Evolutionary conservation across 495 filamentous ascomycete species (phyloP), one percentile per base, ranked within the genome.

Genomic region (Rostrohypoxylon terebratum): DNA sequence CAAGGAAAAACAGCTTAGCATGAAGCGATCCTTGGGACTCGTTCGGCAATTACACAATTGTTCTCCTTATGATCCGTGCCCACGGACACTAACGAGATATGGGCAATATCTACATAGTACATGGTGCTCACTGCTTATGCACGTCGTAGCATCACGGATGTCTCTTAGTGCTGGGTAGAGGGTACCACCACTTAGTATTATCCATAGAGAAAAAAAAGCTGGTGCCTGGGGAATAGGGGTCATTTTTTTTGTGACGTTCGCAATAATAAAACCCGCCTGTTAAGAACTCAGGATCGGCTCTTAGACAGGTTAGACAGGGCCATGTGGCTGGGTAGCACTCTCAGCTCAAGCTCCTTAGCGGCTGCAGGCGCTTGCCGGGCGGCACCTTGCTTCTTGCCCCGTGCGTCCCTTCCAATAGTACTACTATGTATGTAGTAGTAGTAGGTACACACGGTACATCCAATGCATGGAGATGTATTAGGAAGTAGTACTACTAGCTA

Each of bases 311-410:
- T 69, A 21, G 63, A 74, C 71, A 74, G 71, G 71, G 71, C 71
- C 71, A 74, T 74, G 71, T 70, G 71, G 71, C 71, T 70, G 66
- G 71, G 71, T 74, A 62, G 71, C 57, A 74, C 71, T 74, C 71
- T 74, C 71, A 74, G 66, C 66, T 74, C 65, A 67, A 74, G 66
- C 71, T 69, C 68, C 67, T 73, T 74, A 67, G 71, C 66, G 66
- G 71, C 66, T 74, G 71, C 71, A 74, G 71, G 70, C 45, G 71
- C 71, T 74, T 74, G 71, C 71, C 71, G 71, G 59, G 62, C 66
- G 71, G 62, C 62, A 66, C 71, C 71, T 55, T 63, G 53, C 61
- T 63, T 62, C 53, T 9, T 63, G 62, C 71, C 61, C 66, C 51
- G 66, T 69, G 66, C 66, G 58, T 63, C 65, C 28, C 28, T 5